Evolutionary conservation across 2,329 filamentous ascomycete species (phyloP).

Genomic region (Coniella vitis): DNA sequence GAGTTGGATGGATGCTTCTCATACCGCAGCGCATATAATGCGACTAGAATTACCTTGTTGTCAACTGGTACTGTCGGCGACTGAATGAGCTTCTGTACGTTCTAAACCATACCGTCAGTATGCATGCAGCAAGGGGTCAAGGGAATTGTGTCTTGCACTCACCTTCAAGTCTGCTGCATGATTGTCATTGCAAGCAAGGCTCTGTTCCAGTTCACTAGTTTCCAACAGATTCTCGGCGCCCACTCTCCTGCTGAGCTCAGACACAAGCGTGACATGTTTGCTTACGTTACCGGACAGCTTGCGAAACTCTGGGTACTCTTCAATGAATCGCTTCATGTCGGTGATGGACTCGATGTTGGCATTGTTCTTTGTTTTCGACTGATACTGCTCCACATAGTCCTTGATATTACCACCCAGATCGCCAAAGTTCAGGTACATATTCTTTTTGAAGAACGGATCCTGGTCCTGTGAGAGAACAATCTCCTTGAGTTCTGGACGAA

Average conservation of each 20-base stretch:
- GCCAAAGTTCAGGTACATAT: slow-evolving; percentile 98
- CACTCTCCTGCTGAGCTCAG: slow-evolving; percentile 84
- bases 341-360: slow-evolving; percentile 94
- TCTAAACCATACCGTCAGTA: slow-evolving; percentile 37
- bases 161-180: slow-evolving; percentile 88
- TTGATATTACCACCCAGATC: slow-evolving; percentile 95
- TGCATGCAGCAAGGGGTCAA: not conserved
- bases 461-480: slow-evolving; percentile 95
- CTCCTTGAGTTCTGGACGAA: slow-evolving; percentile 81
- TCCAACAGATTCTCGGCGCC: slow-evolving; percentile 84
- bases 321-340: slow-evolving; percentile 99
- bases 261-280: slow-evolving; percentile 94
- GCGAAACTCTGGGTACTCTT: slow-evolving; percentile 96
- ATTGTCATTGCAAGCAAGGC: slow-evolving; percentile 92
- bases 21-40: slow-evolving; percentile 92
- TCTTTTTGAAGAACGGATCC: slow-evolving; percentile 97
- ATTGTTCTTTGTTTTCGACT: slow-evolving; percentile 93
- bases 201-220: slow-evolving; percentile 94
- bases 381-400: slow-evolving; percentile 97
- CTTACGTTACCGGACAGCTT: slow-evolving; percentile 97
- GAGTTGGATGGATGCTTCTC: slow-evolving; percentile 79
- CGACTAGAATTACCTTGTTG: slow-evolving; percentile 83
- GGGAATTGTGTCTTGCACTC: slow-evolving; percentile 20
- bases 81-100: slow-evolving; percentile 79
- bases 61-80: slow-evolving; percentile 68